Evolutionary conservation across 2,329 filamentous ascomycete genomes (phyloP).

Genomic region (Harringtonia aguacate): DNA sequence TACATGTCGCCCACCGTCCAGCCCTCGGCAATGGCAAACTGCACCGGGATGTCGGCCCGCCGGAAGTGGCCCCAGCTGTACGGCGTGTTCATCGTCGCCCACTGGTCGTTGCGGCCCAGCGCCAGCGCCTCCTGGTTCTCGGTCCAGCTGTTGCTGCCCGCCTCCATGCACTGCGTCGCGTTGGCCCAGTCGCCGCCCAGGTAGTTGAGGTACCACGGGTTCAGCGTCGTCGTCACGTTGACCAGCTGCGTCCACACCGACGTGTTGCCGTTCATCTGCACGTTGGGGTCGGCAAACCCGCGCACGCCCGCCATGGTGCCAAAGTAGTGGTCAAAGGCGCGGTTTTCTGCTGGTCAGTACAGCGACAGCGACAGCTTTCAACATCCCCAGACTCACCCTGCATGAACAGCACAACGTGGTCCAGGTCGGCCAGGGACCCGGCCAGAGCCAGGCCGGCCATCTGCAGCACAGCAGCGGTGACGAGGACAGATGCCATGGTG

Average conservation of each 20-base stretch:
- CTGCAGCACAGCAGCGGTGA: not conserved
- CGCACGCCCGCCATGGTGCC: slow-evolving; percentile 45
- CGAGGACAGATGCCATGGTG: too few relatives aligned
- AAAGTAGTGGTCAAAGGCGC: slow-evolving; percentile 29
- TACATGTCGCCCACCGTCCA: slow-evolving; percentile 50
- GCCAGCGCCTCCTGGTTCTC: slow-evolving; percentile 42
- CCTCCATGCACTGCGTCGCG: slow-evolving; percentile 42
- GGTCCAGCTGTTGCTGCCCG: slow-evolving; percentile 39
- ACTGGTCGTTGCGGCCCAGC: slow-evolving; percentile 38
- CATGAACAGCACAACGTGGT: slow-evolving; percentile 49
- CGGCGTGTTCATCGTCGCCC: slow-evolving; percentile 42
- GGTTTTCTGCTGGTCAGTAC: not conserved
- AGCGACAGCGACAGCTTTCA: not conserved
- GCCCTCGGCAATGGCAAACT: slow-evolving; percentile 43
- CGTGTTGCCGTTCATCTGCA: slow-evolving; percentile 29
- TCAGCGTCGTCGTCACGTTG: slow-evolving; percentile 17
- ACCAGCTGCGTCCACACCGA: slow-evolving; percentile 1
- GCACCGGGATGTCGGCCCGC: slow-evolving; percentile 40
- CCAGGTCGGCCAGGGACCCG: slow-evolving; percentile 26
- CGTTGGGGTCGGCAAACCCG: slow-evolving; percentile 45
- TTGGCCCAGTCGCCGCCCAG: slow-evolving; percentile 35
- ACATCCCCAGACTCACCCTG: too few relatives aligned
- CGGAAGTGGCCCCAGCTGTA: slow-evolving; percentile 41
- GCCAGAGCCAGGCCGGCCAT: slow-evolving; percentile 3
- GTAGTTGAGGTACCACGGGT: slow-evolving; percentile 46